Percentiles rank a stretch among this genome's conserved stretches.
Evolutionary conservation across 139 green algal genomes (phyloP).

Genomic region (Spirogloea muscicola): DNA sequence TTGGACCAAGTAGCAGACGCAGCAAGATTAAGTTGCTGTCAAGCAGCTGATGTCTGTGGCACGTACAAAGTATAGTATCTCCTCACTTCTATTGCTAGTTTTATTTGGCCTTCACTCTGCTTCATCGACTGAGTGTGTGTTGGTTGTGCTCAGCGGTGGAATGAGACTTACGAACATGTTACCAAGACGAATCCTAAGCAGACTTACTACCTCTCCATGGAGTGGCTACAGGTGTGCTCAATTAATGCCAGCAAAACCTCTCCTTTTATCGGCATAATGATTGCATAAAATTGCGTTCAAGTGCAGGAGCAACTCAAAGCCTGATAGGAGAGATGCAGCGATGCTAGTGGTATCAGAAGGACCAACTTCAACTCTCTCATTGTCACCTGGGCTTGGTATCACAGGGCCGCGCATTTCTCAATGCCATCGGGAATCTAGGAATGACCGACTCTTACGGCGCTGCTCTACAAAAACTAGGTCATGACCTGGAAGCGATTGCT

Average conservation of each 20-base stretch:
- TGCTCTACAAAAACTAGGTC: slow-evolving; percentile 68
- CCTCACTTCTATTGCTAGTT: too few species aligned
- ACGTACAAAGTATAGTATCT: too few species aligned
- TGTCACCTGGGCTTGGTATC: not conserved
- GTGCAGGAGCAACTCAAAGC: not conserved
- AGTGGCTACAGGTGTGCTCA: slow-evolving; percentile 73
- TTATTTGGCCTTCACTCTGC: too few species aligned
- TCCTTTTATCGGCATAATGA: slow-evolving; percentile 4
- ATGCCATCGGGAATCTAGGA: slow-evolving; percentile 93
- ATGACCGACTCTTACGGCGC: slow-evolving; percentile 75
- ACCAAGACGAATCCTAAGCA: slow-evolving; percentile 78
- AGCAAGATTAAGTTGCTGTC: too few species aligned
- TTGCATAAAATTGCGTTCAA: slow-evolving; percentile 1
- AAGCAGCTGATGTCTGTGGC: too few species aligned
- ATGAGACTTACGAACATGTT: slow-evolving; percentile 51
- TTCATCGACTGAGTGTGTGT: too few species aligned
- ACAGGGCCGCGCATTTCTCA: slow-evolving; percentile 90
- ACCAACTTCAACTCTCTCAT: not conserved
- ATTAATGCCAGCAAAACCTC: not conserved
- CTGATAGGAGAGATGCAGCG: not conserved
- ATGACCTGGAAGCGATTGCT: slow-evolving; percentile 61
- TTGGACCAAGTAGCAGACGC: too few species aligned
- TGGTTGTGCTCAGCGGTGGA: slow-evolving; percentile 44
- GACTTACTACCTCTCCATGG: slow-evolving; percentile 92
- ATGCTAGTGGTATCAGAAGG: not conserved